Evolutionary conservation across 495 filamentous ascomycete genomes (phyloP), one percentile per base, ranked within the genome.

Genomic region (Mytilinidion resinicola): DNA sequence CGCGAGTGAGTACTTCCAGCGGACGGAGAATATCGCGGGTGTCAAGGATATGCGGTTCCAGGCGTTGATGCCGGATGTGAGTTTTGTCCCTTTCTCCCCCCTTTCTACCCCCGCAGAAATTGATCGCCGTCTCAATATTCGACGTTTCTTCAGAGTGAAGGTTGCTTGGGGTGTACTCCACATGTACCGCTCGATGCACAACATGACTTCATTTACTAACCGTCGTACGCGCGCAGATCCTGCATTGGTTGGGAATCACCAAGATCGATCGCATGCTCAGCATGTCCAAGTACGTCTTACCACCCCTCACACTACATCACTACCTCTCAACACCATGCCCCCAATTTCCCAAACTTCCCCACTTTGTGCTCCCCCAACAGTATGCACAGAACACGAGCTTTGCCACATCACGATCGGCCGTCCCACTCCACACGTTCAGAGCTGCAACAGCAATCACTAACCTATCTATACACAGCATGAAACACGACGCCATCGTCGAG

Each of bases 21-120:
- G 93, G 59, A 98, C 91, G 34, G 91, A 96, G 74, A 95, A 95
- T 65, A 95, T 98, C 73, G 93, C 93, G 12, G 93, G 93, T 55
- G 93, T 98, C 53, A 92, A 96, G 73, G 88, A 92, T 66, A 98
- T 98, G 93, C 85, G 93, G 57, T 98, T 98, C 80, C 93, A 98
- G 79, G 91, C 92, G n/a, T 77, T 98, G 56, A 98, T 98, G 93
- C 93, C 93, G 36, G 91, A 96, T 56, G 63, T 66, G 41, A 56
- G 63, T 62, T 44, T 51, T n/a, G 37, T 17, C 9, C 20, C 51
- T 15, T 20, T 15, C 17, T 12, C n/a, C 9, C 41, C 12, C 30
- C 41, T 7, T 50, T 8, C 9, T 52, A 35, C 20, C 6, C 3
- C 25, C 3, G 25, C 25, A 30, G 6, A 6, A 30, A 30, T 30